Percentiles rank a stretch among this genome's conserved stretches.
Conservation (phyloP, 2,329 filamentous ascomycete species). For the Pseudogymnoascus sp. region DNA sequence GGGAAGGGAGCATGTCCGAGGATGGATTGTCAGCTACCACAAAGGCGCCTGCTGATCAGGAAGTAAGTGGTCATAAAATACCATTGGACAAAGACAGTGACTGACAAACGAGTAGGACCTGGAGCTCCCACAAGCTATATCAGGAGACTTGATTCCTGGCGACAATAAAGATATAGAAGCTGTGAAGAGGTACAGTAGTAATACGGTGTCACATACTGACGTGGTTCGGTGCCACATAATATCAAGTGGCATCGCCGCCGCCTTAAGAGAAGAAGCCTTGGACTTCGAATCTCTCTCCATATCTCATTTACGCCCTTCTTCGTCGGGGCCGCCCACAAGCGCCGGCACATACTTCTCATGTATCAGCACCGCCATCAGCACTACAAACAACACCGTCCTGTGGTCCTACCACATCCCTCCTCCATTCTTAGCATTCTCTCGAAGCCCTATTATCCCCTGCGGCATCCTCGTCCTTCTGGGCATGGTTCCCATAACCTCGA, state of each 20-base stretch:
- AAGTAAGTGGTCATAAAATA: not conserved
- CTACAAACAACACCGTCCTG: constrained; percentile 46
- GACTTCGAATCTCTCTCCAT: constrained; percentile 18
- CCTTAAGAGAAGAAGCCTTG: not conserved
- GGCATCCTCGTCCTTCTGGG: constrained; percentile 50
- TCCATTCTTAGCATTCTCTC: constrained; percentile 43
- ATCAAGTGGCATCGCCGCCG: not conserved
- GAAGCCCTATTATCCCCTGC: constrained; percentile 48
- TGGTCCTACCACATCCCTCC: constrained; percentile 55
- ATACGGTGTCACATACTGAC: not conserved
- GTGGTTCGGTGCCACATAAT: constrained; percentile 2
- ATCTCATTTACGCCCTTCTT: constrained; percentile 18
- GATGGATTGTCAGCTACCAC: not conserved
- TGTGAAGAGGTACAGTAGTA: not conserved
- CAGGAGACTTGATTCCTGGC: not conserved
- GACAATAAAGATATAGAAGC: not conserved
- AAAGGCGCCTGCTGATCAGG: not conserved
- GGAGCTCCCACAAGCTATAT: not conserved
- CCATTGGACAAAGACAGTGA: too few species aligned
- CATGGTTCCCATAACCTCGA: constrained; percentile 42
- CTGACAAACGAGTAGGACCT: not conserved
- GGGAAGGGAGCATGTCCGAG: not conserved
- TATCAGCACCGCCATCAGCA: constrained; percentile 48
- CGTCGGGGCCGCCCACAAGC: constrained; percentile 14
- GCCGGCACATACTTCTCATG: constrained; percentile 51